These are phyloP conservation scores for Paspalum notatum DNA, from an alignment of 176 grass and related monocot species.

Conservation along the genomic window DNA sequence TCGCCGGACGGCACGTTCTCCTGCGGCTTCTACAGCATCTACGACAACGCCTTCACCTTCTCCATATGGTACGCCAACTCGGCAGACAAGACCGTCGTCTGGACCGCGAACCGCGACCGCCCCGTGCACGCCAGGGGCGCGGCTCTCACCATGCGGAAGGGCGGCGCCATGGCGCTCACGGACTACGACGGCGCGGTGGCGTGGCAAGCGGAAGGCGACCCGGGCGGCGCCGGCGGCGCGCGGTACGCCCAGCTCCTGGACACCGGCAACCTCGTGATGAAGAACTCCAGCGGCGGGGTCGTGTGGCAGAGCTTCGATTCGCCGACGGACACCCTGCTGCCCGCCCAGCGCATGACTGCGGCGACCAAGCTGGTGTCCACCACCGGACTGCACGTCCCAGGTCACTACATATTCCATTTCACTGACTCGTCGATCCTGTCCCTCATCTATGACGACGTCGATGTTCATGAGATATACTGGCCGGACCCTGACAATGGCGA, in stretches of 20 bases:
- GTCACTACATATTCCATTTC: conserved; percentile 13
- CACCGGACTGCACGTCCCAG: neutral
- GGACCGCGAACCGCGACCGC: conserved; percentile 45
- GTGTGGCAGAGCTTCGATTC: conserved; percentile 32
- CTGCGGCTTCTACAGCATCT: conserved; percentile 52
- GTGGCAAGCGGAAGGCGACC: conserved; percentile 44
- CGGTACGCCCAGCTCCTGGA: conserved; percentile 10
- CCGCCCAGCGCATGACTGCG: neutral
- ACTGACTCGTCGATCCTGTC: neutral
- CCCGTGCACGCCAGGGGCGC: conserved; percentile 43
- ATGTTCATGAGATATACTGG: conserved; percentile 28
- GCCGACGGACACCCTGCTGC: conserved; percentile 22
- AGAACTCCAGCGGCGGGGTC: neutral
- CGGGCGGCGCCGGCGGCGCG: neutral
- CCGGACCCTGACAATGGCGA: neutral
- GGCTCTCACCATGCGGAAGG: conserved; percentile 38
- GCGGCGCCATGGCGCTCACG: conserved; percentile 42
- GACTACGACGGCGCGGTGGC: conserved; percentile 6
- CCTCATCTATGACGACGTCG: neutral
- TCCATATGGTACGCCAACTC: conserved; percentile 60
- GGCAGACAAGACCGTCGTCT: conserved; percentile 36
- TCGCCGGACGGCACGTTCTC: conserved; percentile 25
- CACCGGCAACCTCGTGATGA: conserved; percentile 9
- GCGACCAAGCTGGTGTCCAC: conserved; percentile 19
- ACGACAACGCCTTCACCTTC: conserved; percentile 47